phyloP scores from a whole-genome alignment of 495 filamentous ascomycete genomes.

The Apodospora peruviana region DNA sequence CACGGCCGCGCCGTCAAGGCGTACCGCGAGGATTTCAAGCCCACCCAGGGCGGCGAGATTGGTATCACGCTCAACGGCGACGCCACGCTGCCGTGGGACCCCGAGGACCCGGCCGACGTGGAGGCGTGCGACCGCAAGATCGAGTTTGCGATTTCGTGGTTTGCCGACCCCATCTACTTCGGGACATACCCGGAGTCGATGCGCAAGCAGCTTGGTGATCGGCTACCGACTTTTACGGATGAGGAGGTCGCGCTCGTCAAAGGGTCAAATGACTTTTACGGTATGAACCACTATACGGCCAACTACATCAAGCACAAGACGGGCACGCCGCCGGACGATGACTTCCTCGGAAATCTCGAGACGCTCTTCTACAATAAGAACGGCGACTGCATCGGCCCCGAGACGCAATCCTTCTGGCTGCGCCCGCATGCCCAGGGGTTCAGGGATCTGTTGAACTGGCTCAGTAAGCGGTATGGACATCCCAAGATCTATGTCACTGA shows the following conservation, averaged over 20 bases:
- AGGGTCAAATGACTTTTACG: slow-evolving; percentile 77
- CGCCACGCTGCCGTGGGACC: slow-evolving; percentile 53
- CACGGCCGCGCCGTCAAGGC: slow-evolving; percentile 58
- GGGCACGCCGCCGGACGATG: slow-evolving; percentile 50
- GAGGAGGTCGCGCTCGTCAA: slow-evolving; percentile 64
- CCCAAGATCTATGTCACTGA: slow-evolving; percentile 79
- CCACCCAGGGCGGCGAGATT: slow-evolving; percentile 50
- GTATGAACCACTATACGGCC: slow-evolving; percentile 82
- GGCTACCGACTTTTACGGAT: slow-evolving; percentile 58
- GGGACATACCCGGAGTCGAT: slow-evolving; percentile 74
- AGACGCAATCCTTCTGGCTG: slow-evolving; percentile 73
- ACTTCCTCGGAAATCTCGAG: slow-evolving; percentile 67
- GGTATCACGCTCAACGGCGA: slow-evolving; percentile 61
- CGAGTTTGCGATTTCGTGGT: slow-evolving; percentile 62
- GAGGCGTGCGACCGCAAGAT: slow-evolving; percentile 59
- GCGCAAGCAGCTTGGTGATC: slow-evolving; percentile 64
- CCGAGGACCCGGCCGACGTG: slow-evolving; percentile 49
- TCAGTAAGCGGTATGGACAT: slow-evolving; percentile 66
- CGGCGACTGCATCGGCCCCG: slow-evolving; percentile 63
- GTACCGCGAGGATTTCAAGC: slow-evolving; percentile 65
- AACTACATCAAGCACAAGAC: slow-evolving; percentile 73
- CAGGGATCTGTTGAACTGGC: slow-evolving; percentile 71
- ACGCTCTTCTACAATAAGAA: slow-evolving; percentile 61
- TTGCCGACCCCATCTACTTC: slow-evolving; percentile 70
- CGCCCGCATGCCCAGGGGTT: slow-evolving; percentile 67